These are phyloP conservation scores for Penicillium simplicissimum DNA, from an alignment of 495 filamentous ascomycete genomes.

Conservation along the genomic window DNA sequence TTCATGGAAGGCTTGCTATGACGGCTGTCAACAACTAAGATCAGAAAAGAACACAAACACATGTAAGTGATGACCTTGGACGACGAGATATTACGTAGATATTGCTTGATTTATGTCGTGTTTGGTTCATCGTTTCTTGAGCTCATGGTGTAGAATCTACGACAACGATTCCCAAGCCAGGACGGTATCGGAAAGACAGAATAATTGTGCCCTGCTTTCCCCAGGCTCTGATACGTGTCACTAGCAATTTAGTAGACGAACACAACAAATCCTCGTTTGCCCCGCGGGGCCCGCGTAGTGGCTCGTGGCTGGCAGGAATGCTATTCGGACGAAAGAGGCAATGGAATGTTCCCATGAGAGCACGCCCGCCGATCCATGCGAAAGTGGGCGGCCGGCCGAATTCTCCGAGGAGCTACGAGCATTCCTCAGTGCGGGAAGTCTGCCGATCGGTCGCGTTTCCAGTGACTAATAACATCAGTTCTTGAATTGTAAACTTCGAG, in stretches of 20 bases:
- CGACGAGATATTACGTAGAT: not conserved
- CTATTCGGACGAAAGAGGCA: not conserved
- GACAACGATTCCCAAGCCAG: not conserved
- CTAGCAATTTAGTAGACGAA: not conserved
- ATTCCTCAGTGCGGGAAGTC: not conserved
- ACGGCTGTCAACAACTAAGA: not conserved
- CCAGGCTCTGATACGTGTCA: not conserved
- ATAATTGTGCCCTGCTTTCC: not conserved
- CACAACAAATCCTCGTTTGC: not conserved
- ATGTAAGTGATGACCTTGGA: too few relatives aligned
- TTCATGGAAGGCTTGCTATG: not conserved
- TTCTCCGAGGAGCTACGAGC: not conserved
- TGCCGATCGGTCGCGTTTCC: not conserved
- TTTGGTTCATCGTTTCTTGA: not conserved
- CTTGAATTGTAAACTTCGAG: not conserved
- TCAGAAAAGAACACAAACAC: not conserved
- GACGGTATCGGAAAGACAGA: not conserved
- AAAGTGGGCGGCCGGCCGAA: not conserved
- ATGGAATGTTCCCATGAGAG: not conserved
- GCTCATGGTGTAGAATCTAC: not conserved
- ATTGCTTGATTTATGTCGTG: not conserved
- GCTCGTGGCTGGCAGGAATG: constrained; percentile 6
- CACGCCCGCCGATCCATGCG: not conserved
- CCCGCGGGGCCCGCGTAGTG: not conserved
- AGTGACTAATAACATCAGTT: not conserved